Evolutionary conservation across 371 early-diverging fungal genomes (phyloP).

Genomic region (Rhizopus stolonifer): DNA sequence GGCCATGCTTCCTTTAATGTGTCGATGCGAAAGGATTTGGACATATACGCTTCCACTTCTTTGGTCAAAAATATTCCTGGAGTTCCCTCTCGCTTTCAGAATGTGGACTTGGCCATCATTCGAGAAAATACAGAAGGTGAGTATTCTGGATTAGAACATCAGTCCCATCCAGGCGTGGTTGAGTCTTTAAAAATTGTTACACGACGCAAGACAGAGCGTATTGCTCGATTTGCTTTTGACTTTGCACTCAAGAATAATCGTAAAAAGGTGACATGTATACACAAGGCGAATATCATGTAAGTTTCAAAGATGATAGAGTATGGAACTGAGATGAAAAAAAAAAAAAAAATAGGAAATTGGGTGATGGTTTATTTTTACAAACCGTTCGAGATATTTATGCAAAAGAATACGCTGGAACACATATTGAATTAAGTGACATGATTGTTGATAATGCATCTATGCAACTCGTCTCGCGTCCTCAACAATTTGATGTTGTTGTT

Average conservation of each 20-base stretch:
- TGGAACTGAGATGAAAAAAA: not conserved
- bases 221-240: slow-evolving; percentile 97
- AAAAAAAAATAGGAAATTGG: slow-evolving; percentile 74
- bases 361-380: slow-evolving; percentile 95
- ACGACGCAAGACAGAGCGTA: slow-evolving; percentile 92
- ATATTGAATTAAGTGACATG: slow-evolving; percentile 94
- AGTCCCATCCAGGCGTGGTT: slow-evolving; percentile 94
- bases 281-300: slow-evolving; percentile 99
- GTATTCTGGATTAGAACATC: slow-evolving; percentile 97
- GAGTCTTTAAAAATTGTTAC: slow-evolving; percentile 97
- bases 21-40: slow-evolving; percentile 92
- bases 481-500: slow-evolving; percentile 97
- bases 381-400: slow-evolving; percentile 47
- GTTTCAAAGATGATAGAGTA: slow-evolving; percentile 3
- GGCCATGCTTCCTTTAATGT: slow-evolving; percentile 95
- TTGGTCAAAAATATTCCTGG: slow-evolving; percentile 86
- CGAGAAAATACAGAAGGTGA: slow-evolving; percentile 99
- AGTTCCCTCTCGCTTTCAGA: slow-evolving; percentile 77
- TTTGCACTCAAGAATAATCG: slow-evolving; percentile 93
- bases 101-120: slow-evolving; percentile 95
- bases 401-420: slow-evolving; percentile 83
- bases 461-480: slow-evolving; percentile 96
- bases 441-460: slow-evolving; percentile 98
- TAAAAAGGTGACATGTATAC: slow-evolving; percentile 97
- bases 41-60: slow-evolving; percentile 93